These are phyloP conservation scores for Leccinellum luteum DNA, from an alignment of 768 basidiomycete genomes.

Conservation along the genomic window DNA sequence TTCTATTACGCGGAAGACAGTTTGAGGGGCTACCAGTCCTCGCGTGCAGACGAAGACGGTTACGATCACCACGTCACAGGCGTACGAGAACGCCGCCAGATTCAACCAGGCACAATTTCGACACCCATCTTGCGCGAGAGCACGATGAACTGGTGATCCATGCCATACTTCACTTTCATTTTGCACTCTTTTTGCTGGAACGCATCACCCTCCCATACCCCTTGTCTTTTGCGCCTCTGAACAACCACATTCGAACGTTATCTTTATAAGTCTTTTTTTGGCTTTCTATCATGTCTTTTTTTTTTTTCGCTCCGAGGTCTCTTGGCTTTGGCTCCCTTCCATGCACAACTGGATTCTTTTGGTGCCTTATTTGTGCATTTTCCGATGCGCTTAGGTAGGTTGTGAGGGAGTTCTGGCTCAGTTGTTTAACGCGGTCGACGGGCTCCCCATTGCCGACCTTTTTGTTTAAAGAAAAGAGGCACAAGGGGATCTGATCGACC, in stretches of 20 bases:
- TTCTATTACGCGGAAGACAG: conserved; percentile 90
- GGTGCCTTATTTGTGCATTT: conserved; percentile 26
- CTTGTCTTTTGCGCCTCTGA: not conserved
- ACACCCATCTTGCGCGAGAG: conserved; percentile 77
- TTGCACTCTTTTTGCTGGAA: conserved; percentile 9
- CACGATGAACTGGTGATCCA: conserved; percentile 77
- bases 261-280: conserved; percentile 6
- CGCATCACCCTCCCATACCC: conserved; percentile 15
- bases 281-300: not conserved
- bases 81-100: conserved; percentile 58
- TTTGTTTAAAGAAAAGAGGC: not conserved
- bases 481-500: conserved; percentile 1
- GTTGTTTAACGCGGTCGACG: conserved; percentile 3
- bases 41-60: conserved; percentile 35
- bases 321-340: conserved; percentile 3
- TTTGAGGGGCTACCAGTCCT: conserved; percentile 55
- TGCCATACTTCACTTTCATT: not conserved
- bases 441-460: not conserved
- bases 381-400: conserved; percentile 20
- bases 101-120: conserved; percentile 63
- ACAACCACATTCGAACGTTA: not conserved
- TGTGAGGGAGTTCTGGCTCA: conserved; percentile 7
- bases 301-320: conserved; percentile 3
- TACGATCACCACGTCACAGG: conserved; percentile 32
- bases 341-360: conserved; percentile 21